Percentiles rank a stretch among this genome's conserved stretches.
Evolutionary conservation across 805 yeast genomes (phyloP).

Genomic region (Saturnispora zaruensis): DNA sequence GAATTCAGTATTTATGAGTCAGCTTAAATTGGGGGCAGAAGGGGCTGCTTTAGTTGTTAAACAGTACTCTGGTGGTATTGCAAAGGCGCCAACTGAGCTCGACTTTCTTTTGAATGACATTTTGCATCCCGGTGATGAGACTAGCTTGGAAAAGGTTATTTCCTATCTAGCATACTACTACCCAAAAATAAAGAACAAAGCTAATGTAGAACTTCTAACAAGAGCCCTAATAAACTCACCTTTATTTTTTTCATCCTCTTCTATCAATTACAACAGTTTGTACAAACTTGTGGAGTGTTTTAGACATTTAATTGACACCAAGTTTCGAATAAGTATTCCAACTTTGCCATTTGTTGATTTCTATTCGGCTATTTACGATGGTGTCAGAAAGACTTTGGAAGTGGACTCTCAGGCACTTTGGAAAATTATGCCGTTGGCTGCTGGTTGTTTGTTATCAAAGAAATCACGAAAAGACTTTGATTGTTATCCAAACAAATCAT

Average conservation of each 20-base stretch:
- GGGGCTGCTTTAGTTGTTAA: not conserved
- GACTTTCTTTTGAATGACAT: slow-evolving; percentile 41
- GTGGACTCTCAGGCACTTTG: slow-evolving; percentile 25
- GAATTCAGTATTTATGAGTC: not conserved
- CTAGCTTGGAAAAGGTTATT: slow-evolving; percentile 25
- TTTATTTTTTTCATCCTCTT: slow-evolving; percentile 22
- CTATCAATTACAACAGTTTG: slow-evolving; percentile 24
- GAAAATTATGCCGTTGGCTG: slow-evolving; percentile 40
- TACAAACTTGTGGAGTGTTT: slow-evolving; percentile 41
- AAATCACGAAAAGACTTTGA: slow-evolving; percentile 20
- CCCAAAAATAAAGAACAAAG: slow-evolving; percentile 40
- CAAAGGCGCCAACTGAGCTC: slow-evolving; percentile 30
- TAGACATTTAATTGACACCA: slow-evolving; percentile 37
- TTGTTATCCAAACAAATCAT: slow-evolving; percentile 20
- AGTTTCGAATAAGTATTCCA: slow-evolving; percentile 40
- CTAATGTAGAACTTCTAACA: slow-evolving; percentile 37
- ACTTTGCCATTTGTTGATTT: slow-evolving; percentile 37
- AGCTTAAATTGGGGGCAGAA: not conserved
- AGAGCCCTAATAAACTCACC: slow-evolving; percentile 39
- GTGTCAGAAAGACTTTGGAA: not conserved
- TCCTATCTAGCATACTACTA: slow-evolving; percentile 44
- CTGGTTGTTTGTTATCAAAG: slow-evolving; percentile 37
- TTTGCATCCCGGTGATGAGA: slow-evolving; percentile 31
- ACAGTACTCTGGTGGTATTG: not conserved
- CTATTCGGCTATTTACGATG: slow-evolving; percentile 23